phyloP scores from a whole-genome alignment of 2,329 filamentous ascomycete species.

The Sphaerulina musiva region DNA sequence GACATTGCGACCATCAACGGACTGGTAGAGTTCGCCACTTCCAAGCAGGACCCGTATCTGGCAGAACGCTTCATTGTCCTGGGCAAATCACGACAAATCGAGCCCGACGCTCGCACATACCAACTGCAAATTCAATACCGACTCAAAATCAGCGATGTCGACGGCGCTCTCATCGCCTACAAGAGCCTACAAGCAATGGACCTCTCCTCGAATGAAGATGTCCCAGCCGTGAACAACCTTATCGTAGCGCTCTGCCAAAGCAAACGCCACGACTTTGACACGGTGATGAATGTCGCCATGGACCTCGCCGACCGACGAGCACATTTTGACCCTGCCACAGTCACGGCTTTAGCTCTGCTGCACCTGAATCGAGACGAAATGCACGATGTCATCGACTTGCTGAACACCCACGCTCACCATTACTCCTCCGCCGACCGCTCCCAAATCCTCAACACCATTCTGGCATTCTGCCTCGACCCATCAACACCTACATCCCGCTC shows the following conservation, averaged over 20 bases:
- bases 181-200: conserved; percentile 54
- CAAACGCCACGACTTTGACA: conserved; percentile 58
- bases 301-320: conserved; percentile 64
- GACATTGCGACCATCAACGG: conserved; percentile 69
- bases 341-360: conserved; percentile 64
- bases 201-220: conserved; percentile 52
- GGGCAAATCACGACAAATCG: conserved; percentile 57
- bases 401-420: conserved; percentile 66
- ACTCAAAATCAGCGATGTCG: conserved; percentile 64
- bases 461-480: conserved; percentile 60
- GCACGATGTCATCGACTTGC: conserved; percentile 71
- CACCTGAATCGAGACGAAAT: conserved; percentile 71
- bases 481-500: conserved; percentile 56
- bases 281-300: conserved; percentile 65
- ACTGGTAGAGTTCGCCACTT: conserved; percentile 65
- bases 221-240: conserved; percentile 62
- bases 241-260: conserved; percentile 61
- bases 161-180: conserved; percentile 62
- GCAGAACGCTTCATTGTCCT: conserved; percentile 68
- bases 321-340: conserved; percentile 65
- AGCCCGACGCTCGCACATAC: conserved; percentile 62
- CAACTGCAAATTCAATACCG: conserved; percentile 70
- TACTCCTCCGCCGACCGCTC: conserved; percentile 65
- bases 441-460: conserved; percentile 59
- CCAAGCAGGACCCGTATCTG: conserved; percentile 61